Evolutionary conservation across 129 eudicot genomes (phyloP).

Genomic region (Escallonia herrerae): DNA sequence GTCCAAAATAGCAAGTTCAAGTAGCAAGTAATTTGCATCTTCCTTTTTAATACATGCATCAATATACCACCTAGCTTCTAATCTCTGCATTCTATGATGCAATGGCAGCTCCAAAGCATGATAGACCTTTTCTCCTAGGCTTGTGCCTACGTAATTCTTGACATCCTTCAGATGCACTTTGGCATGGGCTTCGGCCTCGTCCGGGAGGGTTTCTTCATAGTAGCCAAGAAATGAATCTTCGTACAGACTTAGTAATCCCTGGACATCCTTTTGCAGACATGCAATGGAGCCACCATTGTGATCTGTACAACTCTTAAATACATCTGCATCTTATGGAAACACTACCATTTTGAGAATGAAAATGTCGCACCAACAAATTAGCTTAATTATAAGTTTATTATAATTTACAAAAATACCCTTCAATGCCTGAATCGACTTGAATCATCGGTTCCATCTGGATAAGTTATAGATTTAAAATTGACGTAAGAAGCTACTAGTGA

Average conservation of each 20-base stretch:
- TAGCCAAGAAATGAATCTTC: conserved; percentile 35
- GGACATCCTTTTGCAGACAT: conserved; percentile 8
- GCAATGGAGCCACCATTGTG: conserved; percentile 9
- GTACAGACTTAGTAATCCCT: conserved; percentile 26
- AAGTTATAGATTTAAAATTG: too few relatives aligned
- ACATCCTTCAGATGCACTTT: conserved; percentile 2
- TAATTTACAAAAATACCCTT: too few relatives aligned
- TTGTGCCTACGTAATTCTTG: background rate
- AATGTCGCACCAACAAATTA: too few relatives aligned
- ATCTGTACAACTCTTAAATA: conserved; percentile 18
- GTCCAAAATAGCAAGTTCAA: conserved; percentile 27
- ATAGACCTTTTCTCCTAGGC: conserved; percentile 1
- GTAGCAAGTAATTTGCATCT: conserved; percentile 18
- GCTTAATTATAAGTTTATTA: too few relatives aligned
- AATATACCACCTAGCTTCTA: conserved; percentile 34
- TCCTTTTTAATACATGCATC: conserved; percentile 15
- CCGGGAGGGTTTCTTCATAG: conserved; percentile 18
- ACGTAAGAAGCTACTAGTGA: too few relatives aligned
- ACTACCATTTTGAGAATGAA: too few relatives aligned
- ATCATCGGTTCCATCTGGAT: too few relatives aligned
- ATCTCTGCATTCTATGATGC: conserved; percentile 17
- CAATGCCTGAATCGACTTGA: too few relatives aligned
- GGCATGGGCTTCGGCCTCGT: conserved; percentile 28
- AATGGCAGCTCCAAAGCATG: conserved; percentile 29
- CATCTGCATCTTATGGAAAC: background rate